Evolutionary conservation across 805 yeast genomes (phyloP), one percentile per base, ranked within the genome.

Genomic region (Teunomyces funiuensis): DNA sequence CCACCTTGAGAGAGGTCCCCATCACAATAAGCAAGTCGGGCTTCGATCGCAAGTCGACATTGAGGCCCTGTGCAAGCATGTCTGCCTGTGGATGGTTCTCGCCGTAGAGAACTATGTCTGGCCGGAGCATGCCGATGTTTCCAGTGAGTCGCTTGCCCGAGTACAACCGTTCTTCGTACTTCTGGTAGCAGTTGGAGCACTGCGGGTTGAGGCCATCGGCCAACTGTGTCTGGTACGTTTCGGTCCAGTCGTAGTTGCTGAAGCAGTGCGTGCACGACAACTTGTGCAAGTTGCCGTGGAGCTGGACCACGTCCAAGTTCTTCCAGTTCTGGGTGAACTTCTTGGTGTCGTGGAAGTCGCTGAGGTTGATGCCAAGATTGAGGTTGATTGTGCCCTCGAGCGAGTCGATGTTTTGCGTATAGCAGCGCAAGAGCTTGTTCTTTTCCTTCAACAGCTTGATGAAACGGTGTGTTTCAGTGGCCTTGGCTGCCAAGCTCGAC

Each of bases 351-450:
- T 53, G 47, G 43, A 62, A 54, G 50, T 60, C 62, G 30, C 53
- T 45, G 10, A 64, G 52, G 28, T 71, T 69, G 18, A 69, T 65
- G 2, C 90, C 89, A 37, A 83, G 69, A 28, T 71, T 73, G 42
- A 90, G 66, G 16, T 87, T 84, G 18, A 83, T 71, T 36, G 70
- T 66, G 37, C 79, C 66, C 57, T 91, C 98, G 26, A 91, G 68
- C 0, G 95, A 90, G 61, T 91, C 99, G 44, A 91, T 91, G 58
- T 91, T 91, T 57, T 93, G 98, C 1, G 98, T 91, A 60, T 91
- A 91, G 64, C 97, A 88, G 43, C 96, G 70, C 37, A 89, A 60
- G 33, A 90, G 73, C 61, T 83, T 84, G 45, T 76, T 80, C 57
- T 77, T 77, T 41, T 74, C 80, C 53, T 77, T 79, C 41, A 83